A percentile compares a stretch with the other conserved stretches of the same genome.
These are phyloP conservation scores for Populus hybrid DNA, from an alignment of 441 rosid species.

Conservation along the genomic window DNA sequence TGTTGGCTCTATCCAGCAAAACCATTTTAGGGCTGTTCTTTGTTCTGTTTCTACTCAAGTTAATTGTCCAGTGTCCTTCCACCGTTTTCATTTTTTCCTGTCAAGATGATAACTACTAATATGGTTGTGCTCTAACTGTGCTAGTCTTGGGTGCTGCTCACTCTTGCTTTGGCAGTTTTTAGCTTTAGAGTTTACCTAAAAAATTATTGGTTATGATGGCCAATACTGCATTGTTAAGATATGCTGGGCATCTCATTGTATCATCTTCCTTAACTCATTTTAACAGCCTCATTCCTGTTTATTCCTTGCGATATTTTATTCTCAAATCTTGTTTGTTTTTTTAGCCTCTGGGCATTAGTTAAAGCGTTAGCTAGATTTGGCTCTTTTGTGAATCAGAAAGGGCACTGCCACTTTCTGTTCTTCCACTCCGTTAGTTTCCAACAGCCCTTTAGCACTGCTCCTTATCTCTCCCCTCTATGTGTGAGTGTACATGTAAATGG, in stretches of 20 bases:
- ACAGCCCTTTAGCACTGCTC: not conserved
- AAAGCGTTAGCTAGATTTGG: not conserved
- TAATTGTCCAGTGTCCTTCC: not conserved
- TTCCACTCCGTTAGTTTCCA: not conserved
- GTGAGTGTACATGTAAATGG: not conserved
- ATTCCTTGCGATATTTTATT: not conserved
- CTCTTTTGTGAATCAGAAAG: not conserved
- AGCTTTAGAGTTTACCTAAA: not conserved
- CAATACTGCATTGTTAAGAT: not conserved
- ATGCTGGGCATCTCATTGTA: not conserved
- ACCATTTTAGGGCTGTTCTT: not conserved
- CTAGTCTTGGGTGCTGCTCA: not conserved
- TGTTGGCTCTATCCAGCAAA: not conserved
- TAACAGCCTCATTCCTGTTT: not conserved
- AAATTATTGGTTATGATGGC: not conserved
- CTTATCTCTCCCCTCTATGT: not conserved
- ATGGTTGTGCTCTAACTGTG: not conserved
- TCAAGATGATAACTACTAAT: not conserved
- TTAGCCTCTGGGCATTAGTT: not conserved
- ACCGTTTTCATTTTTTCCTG: not conserved
- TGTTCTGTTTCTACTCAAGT: not conserved
- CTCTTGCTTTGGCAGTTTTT: not conserved
- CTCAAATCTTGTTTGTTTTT: not conserved
- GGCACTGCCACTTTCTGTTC: not conserved
- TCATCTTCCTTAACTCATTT: not conserved